These are phyloP conservation scores for Thelephora aurantiotincta DNA, from an alignment of 768 basidiomycete species.

Conservation along the genomic window DNA sequence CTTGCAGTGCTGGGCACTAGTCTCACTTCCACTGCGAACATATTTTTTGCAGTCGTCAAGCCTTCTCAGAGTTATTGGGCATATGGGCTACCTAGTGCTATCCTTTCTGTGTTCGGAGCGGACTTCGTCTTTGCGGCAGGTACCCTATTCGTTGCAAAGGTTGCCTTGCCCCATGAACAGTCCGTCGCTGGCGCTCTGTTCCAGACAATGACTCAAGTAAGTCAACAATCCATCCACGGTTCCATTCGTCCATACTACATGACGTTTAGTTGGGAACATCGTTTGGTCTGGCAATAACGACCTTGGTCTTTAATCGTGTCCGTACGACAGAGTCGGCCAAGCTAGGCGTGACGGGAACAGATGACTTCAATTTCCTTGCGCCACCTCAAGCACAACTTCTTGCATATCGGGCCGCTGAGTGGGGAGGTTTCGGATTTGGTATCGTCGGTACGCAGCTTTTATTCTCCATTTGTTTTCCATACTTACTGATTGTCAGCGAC, in stretches of 20 bases:
- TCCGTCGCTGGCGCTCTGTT: slow-evolving; percentile 64
- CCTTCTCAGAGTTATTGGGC: slow-evolving; percentile 55
- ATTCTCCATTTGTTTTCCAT: neutral
- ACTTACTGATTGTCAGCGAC: neutral
- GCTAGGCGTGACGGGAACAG: slow-evolving; percentile 17
- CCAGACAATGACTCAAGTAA: slow-evolving; percentile 64
- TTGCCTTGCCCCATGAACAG: slow-evolving; percentile 55
- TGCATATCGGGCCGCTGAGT: slow-evolving; percentile 51
- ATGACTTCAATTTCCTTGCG: slow-evolving; percentile 16
- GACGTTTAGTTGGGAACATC: slow-evolving; percentile 39
- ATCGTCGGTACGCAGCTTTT: slow-evolving; percentile 32
- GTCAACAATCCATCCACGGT: slow-evolving; percentile 3
- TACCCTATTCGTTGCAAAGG: slow-evolving; percentile 60
- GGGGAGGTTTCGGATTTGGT: slow-evolving; percentile 50
- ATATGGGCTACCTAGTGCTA: slow-evolving; percentile 55
- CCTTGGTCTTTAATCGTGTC: slow-evolving; percentile 55
- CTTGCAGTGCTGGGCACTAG: slow-evolving; percentile 36
- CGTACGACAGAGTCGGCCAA: slow-evolving; percentile 18
- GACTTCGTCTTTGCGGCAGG: slow-evolving; percentile 69
- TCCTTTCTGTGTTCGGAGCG: slow-evolving; percentile 55
- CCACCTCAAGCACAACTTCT: slow-evolving; percentile 25
- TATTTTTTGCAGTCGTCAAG: slow-evolving; percentile 57
- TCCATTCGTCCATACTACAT: neutral
- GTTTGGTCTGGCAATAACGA: slow-evolving; percentile 56
- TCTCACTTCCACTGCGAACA: slow-evolving; percentile 39